Conservation (phyloP, 176 grass and related monocot genomes). For the Dendrocalamus sinicus region DNA sequence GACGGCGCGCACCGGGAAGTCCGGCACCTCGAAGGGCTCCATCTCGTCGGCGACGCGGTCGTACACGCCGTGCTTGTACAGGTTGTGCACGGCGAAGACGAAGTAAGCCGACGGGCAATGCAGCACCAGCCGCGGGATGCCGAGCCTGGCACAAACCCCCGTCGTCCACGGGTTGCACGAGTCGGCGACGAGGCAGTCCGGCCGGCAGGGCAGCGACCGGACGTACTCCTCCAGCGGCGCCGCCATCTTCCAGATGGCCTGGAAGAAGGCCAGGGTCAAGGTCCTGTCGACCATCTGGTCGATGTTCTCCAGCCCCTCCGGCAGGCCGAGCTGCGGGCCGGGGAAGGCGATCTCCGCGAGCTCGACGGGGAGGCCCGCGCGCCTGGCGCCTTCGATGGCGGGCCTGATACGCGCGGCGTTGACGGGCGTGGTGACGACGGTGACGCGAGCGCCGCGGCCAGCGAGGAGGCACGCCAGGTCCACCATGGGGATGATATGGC, state of each 20-base stretch:
- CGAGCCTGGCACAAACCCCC: background rate
- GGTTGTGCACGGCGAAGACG: slow-evolving; percentile 26
- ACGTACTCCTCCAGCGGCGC: too few relatives aligned
- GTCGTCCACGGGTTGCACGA: slow-evolving; percentile 25
- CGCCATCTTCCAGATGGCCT: too few relatives aligned
- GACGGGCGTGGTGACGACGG: slow-evolving; percentile 46
- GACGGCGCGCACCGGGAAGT: slow-evolving; percentile 27
- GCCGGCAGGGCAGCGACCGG: background rate
- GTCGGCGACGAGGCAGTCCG: slow-evolving; percentile 40
- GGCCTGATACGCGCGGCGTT: slow-evolving; percentile 44
- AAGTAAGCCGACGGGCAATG: slow-evolving; percentile 42
- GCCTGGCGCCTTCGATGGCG: slow-evolving; percentile 22
- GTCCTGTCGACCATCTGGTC: too few relatives aligned
- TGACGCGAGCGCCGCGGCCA: slow-evolving; percentile 14
- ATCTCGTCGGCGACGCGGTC: slow-evolving; percentile 17
- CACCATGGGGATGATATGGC: slow-evolving; percentile 64
- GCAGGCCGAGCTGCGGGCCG: slow-evolving; percentile 24
- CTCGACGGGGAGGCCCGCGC: slow-evolving; percentile 32
- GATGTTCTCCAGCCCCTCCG: background rate
- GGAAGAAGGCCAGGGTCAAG: too few relatives aligned
- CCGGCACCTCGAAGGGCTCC: slow-evolving; percentile 46
- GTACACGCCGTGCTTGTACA: slow-evolving; percentile 30
- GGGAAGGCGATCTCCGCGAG: slow-evolving; percentile 51
- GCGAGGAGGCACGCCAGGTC: slow-evolving; percentile 59
- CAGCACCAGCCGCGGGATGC: slow-evolving; percentile 8